A percentile compares a stretch with the other conserved stretches of the same genome.
Conservation (phyloP, 2,329 filamentous ascomycete species). For the Pseudogymnoascus sp. region DNA sequence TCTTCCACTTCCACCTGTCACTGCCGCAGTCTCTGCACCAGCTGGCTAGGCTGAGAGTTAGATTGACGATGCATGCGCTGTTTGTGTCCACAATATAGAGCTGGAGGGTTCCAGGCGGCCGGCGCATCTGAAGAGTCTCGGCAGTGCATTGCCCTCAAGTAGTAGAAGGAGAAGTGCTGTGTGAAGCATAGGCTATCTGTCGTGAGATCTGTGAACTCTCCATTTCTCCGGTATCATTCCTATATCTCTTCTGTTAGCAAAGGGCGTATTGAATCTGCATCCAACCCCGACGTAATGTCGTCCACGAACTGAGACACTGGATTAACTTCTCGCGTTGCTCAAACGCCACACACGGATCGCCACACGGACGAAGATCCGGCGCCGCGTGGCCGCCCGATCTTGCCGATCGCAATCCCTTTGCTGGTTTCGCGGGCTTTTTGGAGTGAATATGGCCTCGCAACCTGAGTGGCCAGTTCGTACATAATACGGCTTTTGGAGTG, state of each 20-base stretch:
- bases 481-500: background rate
- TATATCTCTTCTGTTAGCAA: background rate
- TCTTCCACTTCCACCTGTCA: background rate
- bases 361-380: background rate
- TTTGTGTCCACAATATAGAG: background rate
- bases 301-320: background rate
- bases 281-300: background rate
- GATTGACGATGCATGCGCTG: background rate
- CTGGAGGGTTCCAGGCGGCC: no score
- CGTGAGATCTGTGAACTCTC: background rate
- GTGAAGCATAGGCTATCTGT: background rate
- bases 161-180: background rate
- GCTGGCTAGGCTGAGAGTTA: background rate
- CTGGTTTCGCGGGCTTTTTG: background rate
- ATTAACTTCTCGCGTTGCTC: background rate
- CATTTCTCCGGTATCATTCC: background rate
- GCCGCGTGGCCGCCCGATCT: background rate
- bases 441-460: background rate
- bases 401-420: background rate
- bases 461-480: background rate
- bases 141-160: background rate
- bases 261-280: background rate
- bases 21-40: background rate
- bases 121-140: no score
- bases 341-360: background rate